These are phyloP conservation scores for Xerocomus potaroensis DNA, from an alignment of 768 basidiomycete species.

Conservation along the genomic window DNA sequence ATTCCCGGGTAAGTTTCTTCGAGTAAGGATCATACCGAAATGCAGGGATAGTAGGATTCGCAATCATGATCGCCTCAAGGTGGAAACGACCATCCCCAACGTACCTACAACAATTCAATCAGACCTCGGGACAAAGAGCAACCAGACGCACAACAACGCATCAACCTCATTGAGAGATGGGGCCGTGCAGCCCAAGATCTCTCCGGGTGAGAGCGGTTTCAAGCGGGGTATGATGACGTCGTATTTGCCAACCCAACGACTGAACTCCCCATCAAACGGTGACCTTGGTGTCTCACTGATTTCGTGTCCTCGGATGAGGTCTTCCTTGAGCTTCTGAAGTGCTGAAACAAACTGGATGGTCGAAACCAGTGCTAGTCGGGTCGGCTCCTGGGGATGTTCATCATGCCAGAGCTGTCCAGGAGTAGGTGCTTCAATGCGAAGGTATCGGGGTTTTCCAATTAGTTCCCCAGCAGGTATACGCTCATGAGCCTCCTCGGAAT, in stretches of 20 bases:
- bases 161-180: conserved; percentile 77
- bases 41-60: conserved; percentile 92
- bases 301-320: conserved; percentile 48
- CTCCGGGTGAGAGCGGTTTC: conserved; percentile 93
- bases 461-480: conserved; percentile 47
- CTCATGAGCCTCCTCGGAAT: conserved; percentile 45
- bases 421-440: conserved; percentile 56
- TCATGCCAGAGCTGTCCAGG: conserved; percentile 1
- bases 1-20: conserved; percentile 92
- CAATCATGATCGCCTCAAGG: conserved; percentile 98
- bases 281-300: background rate
- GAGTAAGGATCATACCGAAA: conserved; percentile 99
- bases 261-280: conserved; percentile 4
- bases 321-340: conserved; percentile 80
- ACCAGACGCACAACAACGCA: conserved; percentile 72
- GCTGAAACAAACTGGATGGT: conserved; percentile 98
- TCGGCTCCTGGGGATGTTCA: conserved; percentile 33
- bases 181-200: conserved; percentile 96
- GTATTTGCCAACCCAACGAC: conserved; percentile 60
- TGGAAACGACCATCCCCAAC: conserved; percentile 98
- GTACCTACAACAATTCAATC: conserved; percentile 55
- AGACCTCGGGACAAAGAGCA: background rate
- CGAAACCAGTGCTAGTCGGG: conserved; percentile 86
- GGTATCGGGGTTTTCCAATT: conserved; percentile 37
- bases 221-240: conserved; percentile 76